A percentile compares a stretch with the other conserved stretches of the same genome.
phyloP scores from a whole-genome alignment of 1,284 basidiomycete genomes.

The Cutaneotrichosporon cutaneum region DNA sequence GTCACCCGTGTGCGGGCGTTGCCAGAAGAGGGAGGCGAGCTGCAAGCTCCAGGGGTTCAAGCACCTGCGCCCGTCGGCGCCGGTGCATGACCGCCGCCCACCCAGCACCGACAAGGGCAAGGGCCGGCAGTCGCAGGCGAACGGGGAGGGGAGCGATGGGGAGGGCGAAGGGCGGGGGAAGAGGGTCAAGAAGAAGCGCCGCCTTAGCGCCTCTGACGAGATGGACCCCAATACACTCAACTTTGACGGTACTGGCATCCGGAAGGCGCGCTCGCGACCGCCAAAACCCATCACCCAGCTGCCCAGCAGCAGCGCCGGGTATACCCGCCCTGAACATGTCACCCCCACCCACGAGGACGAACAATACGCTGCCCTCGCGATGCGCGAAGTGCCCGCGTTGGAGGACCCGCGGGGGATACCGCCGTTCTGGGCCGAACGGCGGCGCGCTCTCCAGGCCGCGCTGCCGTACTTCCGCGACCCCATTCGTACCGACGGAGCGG shows the following conservation, averaged over 20 bases:
- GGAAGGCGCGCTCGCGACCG: constrained; percentile 12
- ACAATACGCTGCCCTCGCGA: constrained; percentile 30
- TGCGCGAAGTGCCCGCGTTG: constrained; percentile 27
- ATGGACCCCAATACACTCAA: constrained; percentile 30
- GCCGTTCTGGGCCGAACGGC: constrained; percentile 46
- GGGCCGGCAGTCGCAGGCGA: constrained; percentile 23
- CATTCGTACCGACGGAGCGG: constrained; percentile 34
- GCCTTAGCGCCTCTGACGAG: constrained; percentile 30
- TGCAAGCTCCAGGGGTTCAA: constrained; percentile 31
- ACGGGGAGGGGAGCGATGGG: constrained; percentile 13
- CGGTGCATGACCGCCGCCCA: neutral
- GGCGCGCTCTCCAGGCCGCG: constrained; percentile 32
- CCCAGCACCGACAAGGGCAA: constrained; percentile 27
- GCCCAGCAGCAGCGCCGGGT: neutral
- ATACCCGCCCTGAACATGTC: constrained; percentile 17
- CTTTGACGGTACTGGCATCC: constrained; percentile 20
- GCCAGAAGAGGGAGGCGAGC: constrained; percentile 18
- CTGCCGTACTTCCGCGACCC: constrained; percentile 42
- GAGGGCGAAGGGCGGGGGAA: constrained; percentile 27
- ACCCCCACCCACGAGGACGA: constrained; percentile 25
- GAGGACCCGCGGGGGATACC: constrained; percentile 30
- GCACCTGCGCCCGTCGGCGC: constrained; percentile 6
- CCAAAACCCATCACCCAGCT: neutral
- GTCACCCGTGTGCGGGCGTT: constrained; percentile 36
- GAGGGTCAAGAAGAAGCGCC: constrained; percentile 38